phyloP scores from a whole-genome alignment of 768 basidiomycete species.

The Steccherinum ochraceum region DNA sequence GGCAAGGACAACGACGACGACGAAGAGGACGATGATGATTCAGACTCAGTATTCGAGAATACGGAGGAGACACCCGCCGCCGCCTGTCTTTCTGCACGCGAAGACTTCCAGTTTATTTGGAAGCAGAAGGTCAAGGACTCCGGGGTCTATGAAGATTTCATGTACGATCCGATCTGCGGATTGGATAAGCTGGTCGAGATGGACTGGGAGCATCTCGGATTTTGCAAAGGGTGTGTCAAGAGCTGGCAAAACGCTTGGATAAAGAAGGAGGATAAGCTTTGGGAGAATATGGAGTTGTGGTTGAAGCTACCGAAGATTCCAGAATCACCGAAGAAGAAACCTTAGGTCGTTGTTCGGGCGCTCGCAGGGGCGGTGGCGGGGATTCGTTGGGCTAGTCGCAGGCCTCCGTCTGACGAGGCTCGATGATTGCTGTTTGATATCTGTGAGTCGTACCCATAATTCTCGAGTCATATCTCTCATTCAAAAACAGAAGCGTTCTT shows the following conservation, averaged over 20 bases:
- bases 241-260: constrained; percentile 24
- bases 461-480: too few relatives aligned
- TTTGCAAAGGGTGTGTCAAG: constrained; percentile 28
- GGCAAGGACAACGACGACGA: not conserved
- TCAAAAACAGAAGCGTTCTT: too few relatives aligned
- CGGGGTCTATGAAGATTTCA: constrained; percentile 22
- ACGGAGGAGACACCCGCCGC: not conserved
- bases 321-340: not conserved
- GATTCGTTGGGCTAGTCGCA: too few relatives aligned
- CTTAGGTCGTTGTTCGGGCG: too few relatives aligned
- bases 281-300: constrained; percentile 25
- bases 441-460: too few relatives aligned
- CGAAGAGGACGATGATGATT: not conserved
- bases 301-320: constrained; percentile 12
- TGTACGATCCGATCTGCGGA: constrained; percentile 30
- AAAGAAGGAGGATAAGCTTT: constrained; percentile 23
- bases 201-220: constrained; percentile 24
- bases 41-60: not conserved
- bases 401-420: too few relatives aligned
- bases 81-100: constrained; percentile 11
- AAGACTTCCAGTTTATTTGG: constrained; percentile 11
- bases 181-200: constrained; percentile 25
- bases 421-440: too few relatives aligned
- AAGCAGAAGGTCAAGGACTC: constrained; percentile 10
- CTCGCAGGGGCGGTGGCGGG: too few relatives aligned